Base-by-base conservation (phyloP, 1,284 basidiomycete genomes). In the Phellopilus nigrolimitatus region DNA sequence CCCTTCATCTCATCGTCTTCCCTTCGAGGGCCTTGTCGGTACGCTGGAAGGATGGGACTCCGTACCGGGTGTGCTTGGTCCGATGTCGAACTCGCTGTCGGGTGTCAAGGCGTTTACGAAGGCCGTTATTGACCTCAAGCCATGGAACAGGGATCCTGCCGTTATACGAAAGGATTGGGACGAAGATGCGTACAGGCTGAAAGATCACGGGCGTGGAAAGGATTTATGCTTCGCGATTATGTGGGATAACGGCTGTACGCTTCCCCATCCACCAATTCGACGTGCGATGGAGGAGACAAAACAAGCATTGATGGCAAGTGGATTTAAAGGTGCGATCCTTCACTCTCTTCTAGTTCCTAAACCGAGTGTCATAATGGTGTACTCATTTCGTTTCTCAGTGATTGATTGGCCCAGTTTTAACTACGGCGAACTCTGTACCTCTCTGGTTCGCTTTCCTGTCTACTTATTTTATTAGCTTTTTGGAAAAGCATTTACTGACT, bases 21-120 rank as follows among this genome's bases (percentile, higher is more conserved):
- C 89, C 0, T 90, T 87, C 51, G 68, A 67, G 40, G 87, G 86
- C 7, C 59, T 68, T 21, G 66, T 71, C 7, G 84, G 81, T 54
- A 76, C 81, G 1, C 60, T 84, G 36, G 76, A 81, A 53, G 88
- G 88, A 5, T 82, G 86, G 64, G 84, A 88, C 52, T 80, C 82
- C 7, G 66, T 90, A 19, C 68, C 72, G 0, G 85, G 83, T 1
- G 84, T 89, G 42, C 72, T 89, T 2, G 89, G 89, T 0, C 89
- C 90, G 1, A 73, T 91, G 56, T 70, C 80, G 2, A 70, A 70
- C 19, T 77, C 74, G 13, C 57, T 91, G 10, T 70, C 64, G 4
- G 82, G 77, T 1, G 61, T 90, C 37, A 82, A 82, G 61, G 58
- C 71, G 1, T 90, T 89, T 67, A 75, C 79, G 57, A 76, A 82